These are phyloP conservation scores for Colletotrichum liaoningense DNA, from an alignment of 2,329 filamentous ascomycete species.

Conservation along the genomic window DNA sequence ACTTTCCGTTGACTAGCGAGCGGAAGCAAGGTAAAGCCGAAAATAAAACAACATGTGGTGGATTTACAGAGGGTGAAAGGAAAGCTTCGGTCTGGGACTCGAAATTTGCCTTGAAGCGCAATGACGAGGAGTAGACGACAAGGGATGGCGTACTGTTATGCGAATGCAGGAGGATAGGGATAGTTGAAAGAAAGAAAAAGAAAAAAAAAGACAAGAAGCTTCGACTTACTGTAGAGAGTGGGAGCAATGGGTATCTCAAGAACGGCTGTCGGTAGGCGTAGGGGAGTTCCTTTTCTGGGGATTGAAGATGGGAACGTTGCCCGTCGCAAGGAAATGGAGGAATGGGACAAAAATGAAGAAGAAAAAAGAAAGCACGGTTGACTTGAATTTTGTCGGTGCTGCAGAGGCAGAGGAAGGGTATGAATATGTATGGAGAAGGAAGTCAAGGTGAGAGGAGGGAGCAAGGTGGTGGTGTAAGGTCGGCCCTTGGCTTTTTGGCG, in stretches of 20 bases:
- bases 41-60: background rate
- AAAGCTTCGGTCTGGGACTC: background rate
- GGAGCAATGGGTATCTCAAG: constrained; percentile 5
- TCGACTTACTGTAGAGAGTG: constrained; percentile 9
- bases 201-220: background rate
- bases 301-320: constrained; percentile 5
- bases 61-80: background rate
- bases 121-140: background rate
- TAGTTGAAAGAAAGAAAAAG: background rate
- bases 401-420: constrained; percentile 34
- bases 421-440: constrained; percentile 17
- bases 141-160: background rate
- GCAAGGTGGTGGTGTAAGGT: constrained; percentile 17
- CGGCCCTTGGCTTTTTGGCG: constrained; percentile 5
- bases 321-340: constrained; percentile 18
- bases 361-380: constrained; percentile 27
- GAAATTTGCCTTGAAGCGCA: background rate
- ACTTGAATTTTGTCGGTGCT: constrained; percentile 4
- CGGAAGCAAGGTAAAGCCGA: background rate
- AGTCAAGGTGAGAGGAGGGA: background rate
- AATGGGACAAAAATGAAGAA: background rate
- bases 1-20: background rate
- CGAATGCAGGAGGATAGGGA: background rate
- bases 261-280: background rate
- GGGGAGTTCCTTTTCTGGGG: background rate